Percentiles rank a stretch among this genome's conserved stretches.
phyloP scores from a whole-genome alignment of 202 grass and related monocot species.

The Eragrostis tef region DNA sequence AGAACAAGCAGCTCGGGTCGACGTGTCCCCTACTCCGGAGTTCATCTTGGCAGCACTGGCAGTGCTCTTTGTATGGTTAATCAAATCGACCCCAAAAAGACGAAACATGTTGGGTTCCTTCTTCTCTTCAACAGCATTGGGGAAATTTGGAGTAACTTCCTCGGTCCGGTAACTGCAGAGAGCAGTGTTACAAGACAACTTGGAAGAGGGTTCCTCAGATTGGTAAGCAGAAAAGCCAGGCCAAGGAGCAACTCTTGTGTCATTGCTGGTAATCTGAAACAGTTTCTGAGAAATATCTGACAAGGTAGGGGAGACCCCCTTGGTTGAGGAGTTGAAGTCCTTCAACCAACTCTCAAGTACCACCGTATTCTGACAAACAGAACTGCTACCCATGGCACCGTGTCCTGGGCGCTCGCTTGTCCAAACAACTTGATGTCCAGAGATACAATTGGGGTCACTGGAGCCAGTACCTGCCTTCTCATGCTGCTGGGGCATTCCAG shows the following conservation, averaged over 20 bases:
- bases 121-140: slow-evolving; percentile 46
- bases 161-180: slow-evolving; percentile 51
- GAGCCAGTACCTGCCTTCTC: slow-evolving; percentile 53
- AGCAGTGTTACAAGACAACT: slow-evolving; percentile 49
- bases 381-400: slow-evolving; percentile 46
- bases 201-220: slow-evolving; percentile 48
- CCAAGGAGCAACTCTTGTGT: slow-evolving; percentile 51
- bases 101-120: slow-evolving; percentile 61
- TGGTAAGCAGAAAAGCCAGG: slow-evolving; percentile 41
- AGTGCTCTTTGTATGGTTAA: slow-evolving; percentile 41
- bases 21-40: slow-evolving; percentile 33
- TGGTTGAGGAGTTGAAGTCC: slow-evolving; percentile 55
- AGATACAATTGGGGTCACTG: slow-evolving; percentile 52
- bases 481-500: slow-evolving; percentile 61
- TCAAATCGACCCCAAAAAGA: slow-evolving; percentile 82
- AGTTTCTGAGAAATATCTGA: slow-evolving; percentile 64
- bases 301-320: slow-evolving; percentile 52
- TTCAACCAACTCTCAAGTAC: slow-evolving; percentile 62
- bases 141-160: slow-evolving; percentile 46
- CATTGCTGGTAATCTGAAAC: slow-evolving; percentile 50
- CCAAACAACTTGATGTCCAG: slow-evolving; percentile 66
- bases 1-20: slow-evolving; percentile 45
- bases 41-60: slow-evolving; percentile 24
- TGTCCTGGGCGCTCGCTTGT: slow-evolving; percentile 50
- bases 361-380: slow-evolving; percentile 57